Evolutionary conservation across 352 stramenopile genomes (phyloP), one percentile per base, ranked within the genome.

Genomic region (Globisporangium cylindrosporum): DNA sequence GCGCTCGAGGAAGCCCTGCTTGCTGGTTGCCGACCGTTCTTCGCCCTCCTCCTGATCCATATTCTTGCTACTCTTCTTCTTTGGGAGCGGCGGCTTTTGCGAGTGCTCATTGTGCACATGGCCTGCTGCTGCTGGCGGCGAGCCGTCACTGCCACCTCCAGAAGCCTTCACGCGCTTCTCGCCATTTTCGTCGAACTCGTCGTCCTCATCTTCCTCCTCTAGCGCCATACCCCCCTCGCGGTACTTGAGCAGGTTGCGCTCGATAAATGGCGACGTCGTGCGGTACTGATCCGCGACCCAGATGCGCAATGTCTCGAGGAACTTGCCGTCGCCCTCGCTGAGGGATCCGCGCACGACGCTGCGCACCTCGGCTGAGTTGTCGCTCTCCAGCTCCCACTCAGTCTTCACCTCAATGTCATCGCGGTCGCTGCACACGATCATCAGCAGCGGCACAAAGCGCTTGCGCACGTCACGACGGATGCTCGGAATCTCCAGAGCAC

Each of bases 281-380:
- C 85, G 86, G 71, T 91, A 95, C 65, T 93, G 82, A 66, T 95
- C 87, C 8, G 86, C 86, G 51, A 93, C 86, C 87, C 87, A 95
- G 53, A 95, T 95, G 25, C 87, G 84, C 65, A 95, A 65, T 54
- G 85, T 92, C 73, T 95, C 87, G 1, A 95, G 71, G 65, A 92
- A 92, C 20, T 79, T 72, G 34, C 81, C 81, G 61, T 92, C 85
- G 29, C 85, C 83, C 60, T 93, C 82, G 59, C 78, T 84, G 10
- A 89, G 62, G 10, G 77, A 85, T 6, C 80, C 82, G 9, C 77
- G 74, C 29, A 88, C 81, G 32, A 84, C 76, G 48, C 79, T 93
- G 12, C 80, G 78, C 41, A 91, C 83, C n/a, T 82, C 75, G 29
- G 83, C 83, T 14, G 80, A 60, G 59, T 91, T 91, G 63, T 91